Evolutionary conservation across 2,329 filamentous ascomycete species (phyloP), one percentile per base, ranked within the genome.

Genomic region (Xylariaceae sp.): DNA sequence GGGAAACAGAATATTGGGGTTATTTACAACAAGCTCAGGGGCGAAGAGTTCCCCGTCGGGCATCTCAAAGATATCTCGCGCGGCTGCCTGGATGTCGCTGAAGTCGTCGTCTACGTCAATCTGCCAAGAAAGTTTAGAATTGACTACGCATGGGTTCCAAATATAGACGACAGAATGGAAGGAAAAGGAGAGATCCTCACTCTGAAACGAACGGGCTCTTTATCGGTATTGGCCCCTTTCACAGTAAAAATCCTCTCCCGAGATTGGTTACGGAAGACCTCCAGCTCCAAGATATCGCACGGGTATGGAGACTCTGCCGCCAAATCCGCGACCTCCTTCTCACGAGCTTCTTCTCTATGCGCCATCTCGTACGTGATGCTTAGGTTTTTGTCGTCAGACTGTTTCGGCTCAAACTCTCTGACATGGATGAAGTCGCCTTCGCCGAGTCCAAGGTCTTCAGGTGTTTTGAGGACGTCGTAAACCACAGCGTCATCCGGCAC

Each of bases 381-480:
- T 26, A 5, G 26, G 26, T 8, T 8, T 26, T 5, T 26, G n/a
- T 19, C 34, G 3, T 37, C 18, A 6, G 45, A 34, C n/a, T n/a
- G n/a, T 39, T 1, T 12, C 32, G 45, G 32, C 34, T 47, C 45
- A 29, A 39, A 47, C 45, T 47, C 45, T 39, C 45, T 47, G 12
- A 47, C 34, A 19, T 47, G 34, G 45, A 47, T 47, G 45, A 39
- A 26, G 45, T 47, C 45, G 45, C 45, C 45, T 47, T 47, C 45
- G 45, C 34, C 10, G 15, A 47, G 45, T 16, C 45, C 45, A 4
- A 47, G 45, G 13, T 47, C 5, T 39, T 47, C 45, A 32, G 45
- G 45, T 39, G 45, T 47, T 47, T 39, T 47, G 9, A 37, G 32
- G 45, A 47, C 45, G 45, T 47, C 34, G 39, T 47, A 47, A 47